Base-by-base conservation (phyloP, 108 stramenopile genomes). In the Skeletonema tropicum region DNA sequence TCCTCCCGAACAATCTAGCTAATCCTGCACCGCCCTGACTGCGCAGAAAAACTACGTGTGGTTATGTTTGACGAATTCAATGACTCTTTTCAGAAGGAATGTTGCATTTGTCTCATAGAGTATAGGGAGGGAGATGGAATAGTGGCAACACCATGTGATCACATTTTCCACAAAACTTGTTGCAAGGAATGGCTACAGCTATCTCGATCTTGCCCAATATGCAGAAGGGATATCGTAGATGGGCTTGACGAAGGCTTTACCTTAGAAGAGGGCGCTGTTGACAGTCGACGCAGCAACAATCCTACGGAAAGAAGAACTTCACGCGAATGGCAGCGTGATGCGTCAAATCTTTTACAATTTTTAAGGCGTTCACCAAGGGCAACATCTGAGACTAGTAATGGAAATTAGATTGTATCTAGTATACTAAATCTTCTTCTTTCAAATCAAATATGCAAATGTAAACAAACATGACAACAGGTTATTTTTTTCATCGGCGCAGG, bases 161-260 rank as follows among this genome's bases (percentile, higher is more conserved):
- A 92, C 65, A 77, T 88, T n/a, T 92, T 90, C 42, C 89, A 92
- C 70, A 90, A 90, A 67, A 73, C 72, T 14, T 92, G 89, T 62
- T 89, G 88, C 57, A 69, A 84, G n/a, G 85, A 87, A 32, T 91
- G 90, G 90, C 64, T 91, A 25, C 78, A 80, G 31, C 90, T 87
- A 60, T 80, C 90, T 30, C 65, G 90, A 17, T 89, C 88, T 19
- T 91, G 90, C 66, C 90, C 90, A 13, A 80, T 88, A 33, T 91
- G 90, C 70, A 74, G 90, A 48, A 82, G 73, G 14, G 90, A 91
- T 64, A 69, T 91, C 66, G 82, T 86, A 23, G 42, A 67, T 23
- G 76, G 77, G 38, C 36, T 78, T 42, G 76, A 76, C 65, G 64
- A 76, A 63, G 62, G 32, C 12, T 49, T 57, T 38, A 71, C 64